phyloP scores from a whole-genome alignment of 1,284 basidiomycete species.

The Omphalotus olearius region DNA sequence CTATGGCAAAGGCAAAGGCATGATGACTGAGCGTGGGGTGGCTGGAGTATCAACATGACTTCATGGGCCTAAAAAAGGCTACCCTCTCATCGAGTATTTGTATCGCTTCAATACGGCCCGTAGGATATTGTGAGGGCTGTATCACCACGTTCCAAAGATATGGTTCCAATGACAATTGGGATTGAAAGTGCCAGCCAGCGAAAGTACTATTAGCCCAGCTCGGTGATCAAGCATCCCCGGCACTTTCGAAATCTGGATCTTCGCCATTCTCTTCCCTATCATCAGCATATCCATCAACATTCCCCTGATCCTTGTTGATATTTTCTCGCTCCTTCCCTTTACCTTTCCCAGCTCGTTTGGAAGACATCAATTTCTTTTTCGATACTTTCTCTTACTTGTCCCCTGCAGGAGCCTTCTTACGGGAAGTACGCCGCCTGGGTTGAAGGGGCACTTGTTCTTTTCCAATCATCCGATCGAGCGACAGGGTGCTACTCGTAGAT shows the following conservation, averaged over 20 bases:
- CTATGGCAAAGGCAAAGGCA: too few species aligned
- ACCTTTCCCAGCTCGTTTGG: slow-evolving; percentile 14
- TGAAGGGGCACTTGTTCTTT: slow-evolving; percentile 1
- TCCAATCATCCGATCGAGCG: slow-evolving; percentile 1
- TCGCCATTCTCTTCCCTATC: slow-evolving; percentile 3
- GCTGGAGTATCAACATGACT: too few species aligned
- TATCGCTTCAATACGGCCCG: too few species aligned
- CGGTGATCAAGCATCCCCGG: too few species aligned
- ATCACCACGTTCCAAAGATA: too few species aligned
- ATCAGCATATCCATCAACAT: slow-evolving; percentile 4
- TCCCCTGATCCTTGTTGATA: slow-evolving; percentile 11
- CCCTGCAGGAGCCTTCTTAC: slow-evolving; percentile 2
- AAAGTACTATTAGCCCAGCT: too few species aligned
- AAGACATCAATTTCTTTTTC: slow-evolving; percentile 2
- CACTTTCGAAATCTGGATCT: neutral
- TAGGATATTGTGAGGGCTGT: too few species aligned
- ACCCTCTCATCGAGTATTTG: too few species aligned
- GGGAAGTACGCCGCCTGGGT: neutral
- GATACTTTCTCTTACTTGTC: neutral
- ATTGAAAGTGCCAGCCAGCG: too few species aligned
- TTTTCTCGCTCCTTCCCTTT: slow-evolving; percentile 13
- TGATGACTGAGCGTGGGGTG: too few species aligned
- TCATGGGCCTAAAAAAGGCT: too few species aligned
- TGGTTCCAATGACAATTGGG: too few species aligned
- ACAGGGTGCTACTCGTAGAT: neutral